Evolutionary conservation across 2,329 filamentous ascomycete genomes (phyloP).

Genomic region (Stemphylium beticola): DNA sequence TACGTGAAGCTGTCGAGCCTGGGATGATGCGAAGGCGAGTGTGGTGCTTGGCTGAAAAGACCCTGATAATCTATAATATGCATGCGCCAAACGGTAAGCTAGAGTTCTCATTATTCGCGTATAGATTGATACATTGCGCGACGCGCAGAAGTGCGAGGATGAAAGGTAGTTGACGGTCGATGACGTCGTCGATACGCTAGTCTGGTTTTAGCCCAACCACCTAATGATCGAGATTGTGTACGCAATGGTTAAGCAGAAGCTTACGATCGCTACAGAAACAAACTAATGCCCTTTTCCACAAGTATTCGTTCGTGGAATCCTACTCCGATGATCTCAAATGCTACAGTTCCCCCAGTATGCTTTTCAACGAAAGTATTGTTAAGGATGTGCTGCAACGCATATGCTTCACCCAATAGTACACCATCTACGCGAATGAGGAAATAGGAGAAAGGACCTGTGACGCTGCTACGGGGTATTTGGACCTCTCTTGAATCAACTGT

Average conservation of each 20-base stretch:
- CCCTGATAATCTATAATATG: no score
- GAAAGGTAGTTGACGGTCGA: background rate
- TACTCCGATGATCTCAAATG: slow-evolving; percentile 3
- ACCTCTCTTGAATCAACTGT: background rate
- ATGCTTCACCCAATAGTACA: slow-evolving; percentile 30
- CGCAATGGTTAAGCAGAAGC: no score
- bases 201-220: background rate
- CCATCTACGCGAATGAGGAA: slow-evolving; percentile 37
- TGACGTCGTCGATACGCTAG: slow-evolving; percentile 13
- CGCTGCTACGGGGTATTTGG: slow-evolving; percentile 36
- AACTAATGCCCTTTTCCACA: background rate
- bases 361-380: slow-evolving; percentile 15
- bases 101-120: slow-evolving; percentile 1
- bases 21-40: background rate
- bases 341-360: background rate
- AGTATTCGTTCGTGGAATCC: slow-evolving; percentile 3
- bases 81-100: background rate
- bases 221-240: background rate
- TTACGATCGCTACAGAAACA: background rate
- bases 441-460: slow-evolving; percentile 46
- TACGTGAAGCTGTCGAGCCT: slow-evolving; percentile 14
- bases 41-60: background rate
- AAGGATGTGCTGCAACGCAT: slow-evolving; percentile 38
- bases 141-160: background rate
- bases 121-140: background rate